Evolutionary conservation across 768 basidiomycete genomes (phyloP), one percentile per base, ranked within the genome.

Genomic region (Leccinellum rugosiceps): DNA sequence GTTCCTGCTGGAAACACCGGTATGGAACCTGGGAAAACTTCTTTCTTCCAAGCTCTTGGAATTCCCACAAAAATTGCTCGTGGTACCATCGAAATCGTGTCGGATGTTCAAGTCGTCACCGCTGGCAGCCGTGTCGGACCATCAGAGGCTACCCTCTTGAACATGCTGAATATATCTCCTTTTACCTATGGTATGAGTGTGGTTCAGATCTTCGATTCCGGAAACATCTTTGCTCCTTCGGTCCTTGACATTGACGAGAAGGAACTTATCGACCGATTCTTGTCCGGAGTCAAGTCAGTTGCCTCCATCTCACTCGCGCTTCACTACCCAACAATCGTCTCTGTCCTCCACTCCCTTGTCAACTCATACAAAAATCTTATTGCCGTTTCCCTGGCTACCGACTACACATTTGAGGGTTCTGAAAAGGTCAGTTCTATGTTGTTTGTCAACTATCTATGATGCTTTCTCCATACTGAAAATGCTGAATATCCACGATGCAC

Each of bases 1-100:
- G 90, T 99, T 65, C 94, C 95, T 34, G 93, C 88, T 46, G 89
- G 94, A 59, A 98, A 98, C 87, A 99, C 97, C 55, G 95, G 95
- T 77, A 99, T 99, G 97, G 97, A 98, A 76, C 97, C 97, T 68
- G 97, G 96, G 71, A 99, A 99, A 84, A 99, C 97, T 60, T 97
- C 97, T 68, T 99, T 98, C 93, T 99, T 99, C 93, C 97, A 99
- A 83, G 97, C 97, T 57, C 88, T 99, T 72, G 88, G 90, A 80
- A 95, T 99, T 77, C 96, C 97, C 48, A 99, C 97, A 76, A 99
- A 99, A 86, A 98, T 99, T 65, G 95, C 97, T 52, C 90, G 97
- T 87, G 97, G 97, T 83, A 98, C 97, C 55, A 98, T 99, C 68
- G 97, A 99, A 92, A 99, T 98, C 74, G 92, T 97, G 59, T 84